phyloP scores from a whole-genome alignment of 768 basidiomycete species.

The Termitomyces sp. region DNA sequence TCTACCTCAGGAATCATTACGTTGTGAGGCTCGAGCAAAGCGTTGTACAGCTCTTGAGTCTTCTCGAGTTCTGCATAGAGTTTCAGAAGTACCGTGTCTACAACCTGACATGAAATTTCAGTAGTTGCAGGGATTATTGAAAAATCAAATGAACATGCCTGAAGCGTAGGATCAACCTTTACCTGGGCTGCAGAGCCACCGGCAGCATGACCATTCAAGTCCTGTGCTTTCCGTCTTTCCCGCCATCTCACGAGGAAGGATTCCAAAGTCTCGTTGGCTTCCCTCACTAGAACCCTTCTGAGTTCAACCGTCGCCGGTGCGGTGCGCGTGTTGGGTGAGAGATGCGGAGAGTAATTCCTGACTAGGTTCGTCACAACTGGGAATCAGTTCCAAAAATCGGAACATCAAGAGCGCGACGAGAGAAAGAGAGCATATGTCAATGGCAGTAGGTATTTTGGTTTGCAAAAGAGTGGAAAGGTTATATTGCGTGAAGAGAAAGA shows the following conservation, averaged over 20 bases:
- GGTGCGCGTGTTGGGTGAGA: constrained; percentile 59
- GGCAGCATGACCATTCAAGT: constrained; percentile 12
- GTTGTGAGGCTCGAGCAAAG: constrained; percentile 51
- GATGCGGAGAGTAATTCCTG: constrained; percentile 87
- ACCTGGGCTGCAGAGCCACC: constrained; percentile 5
- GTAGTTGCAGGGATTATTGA: neutral
- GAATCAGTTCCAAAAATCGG: constrained; percentile 62
- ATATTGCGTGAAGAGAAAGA: constrained; percentile 8
- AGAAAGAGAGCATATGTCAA: constrained; percentile 24
- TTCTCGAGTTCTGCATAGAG: constrained; percentile 60
- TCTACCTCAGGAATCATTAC: constrained; percentile 62
- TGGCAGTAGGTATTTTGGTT: constrained; percentile 13
- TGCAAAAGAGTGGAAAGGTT: constrained; percentile 10
- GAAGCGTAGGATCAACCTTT: constrained; percentile 3
- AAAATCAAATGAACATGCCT: constrained; percentile 10
- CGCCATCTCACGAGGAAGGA: constrained; percentile 61
- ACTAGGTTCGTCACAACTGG: constrained; percentile 87
- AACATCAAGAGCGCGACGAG: constrained; percentile 26
- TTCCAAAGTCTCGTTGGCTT: constrained; percentile 75
- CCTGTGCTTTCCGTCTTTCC: constrained; percentile 34
- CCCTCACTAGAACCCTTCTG: constrained; percentile 51
- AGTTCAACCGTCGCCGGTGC: constrained; percentile 72
- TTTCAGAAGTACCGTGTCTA: constrained; percentile 81
- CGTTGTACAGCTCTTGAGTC: constrained; percentile 52
- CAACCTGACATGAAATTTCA: constrained; percentile 37